Conservation (phyloP, 768 basidiomycete species). For the Xerocomellus chrysenteron region DNA sequence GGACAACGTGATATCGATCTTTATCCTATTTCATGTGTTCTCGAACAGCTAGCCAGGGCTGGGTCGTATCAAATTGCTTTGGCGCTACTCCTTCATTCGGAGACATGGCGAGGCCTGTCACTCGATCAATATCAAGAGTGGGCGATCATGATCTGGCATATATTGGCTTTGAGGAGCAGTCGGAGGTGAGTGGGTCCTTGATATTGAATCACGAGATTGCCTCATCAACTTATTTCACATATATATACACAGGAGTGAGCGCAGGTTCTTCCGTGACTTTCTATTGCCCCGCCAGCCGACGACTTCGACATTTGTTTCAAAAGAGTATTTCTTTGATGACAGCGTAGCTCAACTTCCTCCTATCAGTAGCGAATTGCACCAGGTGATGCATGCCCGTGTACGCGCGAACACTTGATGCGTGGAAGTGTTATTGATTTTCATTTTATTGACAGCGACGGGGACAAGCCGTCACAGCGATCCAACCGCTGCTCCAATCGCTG, state of each 20-base stretch:
- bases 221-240: slow-evolving; percentile 11
- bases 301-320: slow-evolving; percentile 49
- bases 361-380: slow-evolving; percentile 43
- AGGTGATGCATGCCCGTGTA: slow-evolving; percentile 42
- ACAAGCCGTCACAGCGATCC: slow-evolving; percentile 60
- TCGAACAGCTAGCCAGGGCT: slow-evolving; percentile 60
- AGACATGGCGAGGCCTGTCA: slow-evolving; percentile 67
- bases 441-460: slow-evolving; percentile 50
- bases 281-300: slow-evolving; percentile 58
- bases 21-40: slow-evolving; percentile 10
- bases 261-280: slow-evolving; percentile 62
- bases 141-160: slow-evolving; percentile 78
- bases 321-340: slow-evolving; percentile 55
- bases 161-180: slow-evolving; percentile 63
- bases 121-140: slow-evolving; percentile 67
- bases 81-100: slow-evolving; percentile 60
- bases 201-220: background rate
- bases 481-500: slow-evolving; percentile 65
- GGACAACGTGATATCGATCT: background rate
- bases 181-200: slow-evolving; percentile 53
- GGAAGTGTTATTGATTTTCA: slow-evolving; percentile 2
- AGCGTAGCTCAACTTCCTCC: slow-evolving; percentile 32
- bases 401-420: slow-evolving; percentile 26
- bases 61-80: slow-evolving; percentile 65
- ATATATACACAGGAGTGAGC: slow-evolving; percentile 50